These are phyloP conservation scores for Colletotrichum ledebouriae DNA, from an alignment of 2,329 filamentous ascomycete species.

Conservation along the genomic window DNA sequence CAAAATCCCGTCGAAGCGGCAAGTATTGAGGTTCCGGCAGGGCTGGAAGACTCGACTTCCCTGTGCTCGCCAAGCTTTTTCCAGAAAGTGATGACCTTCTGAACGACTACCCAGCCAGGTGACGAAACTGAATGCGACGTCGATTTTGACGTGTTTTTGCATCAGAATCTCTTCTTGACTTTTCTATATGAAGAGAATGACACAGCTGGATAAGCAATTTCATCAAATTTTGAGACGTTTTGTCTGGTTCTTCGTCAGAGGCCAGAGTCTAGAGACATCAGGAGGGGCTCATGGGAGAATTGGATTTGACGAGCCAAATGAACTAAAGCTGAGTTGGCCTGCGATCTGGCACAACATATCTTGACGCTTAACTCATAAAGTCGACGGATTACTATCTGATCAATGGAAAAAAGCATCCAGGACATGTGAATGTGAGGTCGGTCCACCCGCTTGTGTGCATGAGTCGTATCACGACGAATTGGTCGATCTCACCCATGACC, in stretches of 20 bases:
- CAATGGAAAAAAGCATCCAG: not conserved
- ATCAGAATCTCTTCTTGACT: not conserved
- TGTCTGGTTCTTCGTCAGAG: not conserved
- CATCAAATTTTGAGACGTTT: not conserved
- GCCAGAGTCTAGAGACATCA: accelerated
- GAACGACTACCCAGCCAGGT: not conserved
- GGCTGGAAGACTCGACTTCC: not conserved
- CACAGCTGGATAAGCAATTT: not conserved
- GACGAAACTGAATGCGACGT: not conserved
- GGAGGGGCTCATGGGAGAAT: not conserved
- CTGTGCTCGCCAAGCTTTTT: not conserved
- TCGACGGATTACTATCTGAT: not conserved
- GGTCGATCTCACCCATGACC: not conserved
- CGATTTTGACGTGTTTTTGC: not conserved
- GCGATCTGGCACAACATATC: conserved; percentile 15
- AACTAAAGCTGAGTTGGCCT: not conserved
- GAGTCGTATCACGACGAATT: conserved; percentile 9
- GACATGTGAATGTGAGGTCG: not conserved
- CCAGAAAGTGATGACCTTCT: not conserved
- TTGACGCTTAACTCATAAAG: not conserved
- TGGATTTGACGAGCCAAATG: not conserved
- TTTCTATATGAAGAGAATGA: not conserved
- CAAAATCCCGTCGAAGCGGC: not conserved
- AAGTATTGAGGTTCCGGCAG: not conserved
- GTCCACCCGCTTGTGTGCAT: conserved; percentile 8